phyloP scores from a whole-genome alignment of 2,329 filamentous ascomycete genomes.

The Pseudocercospora pini-densiflorae region DNA sequence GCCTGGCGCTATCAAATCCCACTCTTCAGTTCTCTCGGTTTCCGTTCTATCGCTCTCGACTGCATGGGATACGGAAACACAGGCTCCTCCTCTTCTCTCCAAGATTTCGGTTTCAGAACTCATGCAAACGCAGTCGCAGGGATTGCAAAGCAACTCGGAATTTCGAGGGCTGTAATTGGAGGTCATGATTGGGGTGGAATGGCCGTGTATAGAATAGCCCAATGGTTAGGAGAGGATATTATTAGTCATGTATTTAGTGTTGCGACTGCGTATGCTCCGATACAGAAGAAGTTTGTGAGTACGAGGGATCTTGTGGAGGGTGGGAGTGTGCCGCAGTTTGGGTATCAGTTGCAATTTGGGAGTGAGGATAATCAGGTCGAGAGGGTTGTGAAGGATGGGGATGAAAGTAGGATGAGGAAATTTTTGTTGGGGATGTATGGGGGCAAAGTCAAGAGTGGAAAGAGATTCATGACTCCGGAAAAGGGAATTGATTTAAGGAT shows the following conservation, averaged over 20 bases:
- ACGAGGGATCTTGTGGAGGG: conserved; percentile 64
- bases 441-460: conserved; percentile 61
- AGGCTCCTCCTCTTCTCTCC: conserved; percentile 42
- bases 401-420: conserved; percentile 63
- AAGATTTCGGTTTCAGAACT: conserved; percentile 72
- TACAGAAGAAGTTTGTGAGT: conserved; percentile 54
- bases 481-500: conserved; percentile 68
- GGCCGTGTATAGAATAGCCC: conserved; percentile 73
- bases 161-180: conserved; percentile 72
- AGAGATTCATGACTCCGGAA: conserved; percentile 62
- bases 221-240: too few relatives aligned
- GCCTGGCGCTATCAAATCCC: conserved; percentile 93
- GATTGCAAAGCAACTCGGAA: conserved; percentile 64
- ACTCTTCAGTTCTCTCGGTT: conserved; percentile 69
- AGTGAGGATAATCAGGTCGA: conserved; percentile 54
- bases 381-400: conserved; percentile 45
- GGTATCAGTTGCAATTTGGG: conserved; percentile 82
- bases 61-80: conserved; percentile 86
- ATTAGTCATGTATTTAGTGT: conserved; percentile 78
- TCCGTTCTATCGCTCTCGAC: conserved; percentile 82
- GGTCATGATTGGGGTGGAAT: conserved; percentile 92
- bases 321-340: conserved; percentile 67
- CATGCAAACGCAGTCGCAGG: conserved; percentile 76
- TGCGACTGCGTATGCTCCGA: conserved; percentile 73
- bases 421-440: conserved; percentile 77